These are phyloP conservation scores for Wallacemonas sp. DNA, from an alignment of 208 protist species.

Conservation along the genomic window DNA sequence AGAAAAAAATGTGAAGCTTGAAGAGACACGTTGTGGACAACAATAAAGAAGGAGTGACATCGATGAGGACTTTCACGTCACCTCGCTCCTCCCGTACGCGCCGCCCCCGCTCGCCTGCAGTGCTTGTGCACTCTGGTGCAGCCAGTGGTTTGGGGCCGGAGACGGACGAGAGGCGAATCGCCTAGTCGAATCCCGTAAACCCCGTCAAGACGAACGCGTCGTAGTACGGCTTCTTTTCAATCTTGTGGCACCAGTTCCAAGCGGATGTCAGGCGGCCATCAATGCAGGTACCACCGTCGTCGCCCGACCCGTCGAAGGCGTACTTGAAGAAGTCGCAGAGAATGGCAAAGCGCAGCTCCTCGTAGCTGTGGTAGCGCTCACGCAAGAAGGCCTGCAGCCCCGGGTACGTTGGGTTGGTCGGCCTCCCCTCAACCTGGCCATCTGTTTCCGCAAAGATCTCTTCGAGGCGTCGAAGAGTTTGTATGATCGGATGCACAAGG, in stretches of 20 bases:
- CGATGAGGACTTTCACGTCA: no score
- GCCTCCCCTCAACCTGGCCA: neutral
- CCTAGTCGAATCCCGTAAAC: slow-evolving; percentile 96
- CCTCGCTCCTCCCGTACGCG: no score
- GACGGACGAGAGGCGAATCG: neutral
- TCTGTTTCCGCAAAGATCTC: slow-evolving; percentile 58
- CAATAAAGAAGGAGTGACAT: no score
- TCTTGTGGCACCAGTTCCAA: slow-evolving; percentile 97
- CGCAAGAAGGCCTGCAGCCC: slow-evolving; percentile 74
- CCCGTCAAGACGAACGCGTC: slow-evolving; percentile 95
- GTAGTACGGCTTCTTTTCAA: slow-evolving; percentile 97
- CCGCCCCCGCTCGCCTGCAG: no score
- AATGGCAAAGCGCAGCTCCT: slow-evolving; percentile 76
- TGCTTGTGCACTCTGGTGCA: no score
- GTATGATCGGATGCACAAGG: slow-evolving; percentile 93
- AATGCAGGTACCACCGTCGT: slow-evolving; percentile 95
- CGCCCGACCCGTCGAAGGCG: slow-evolving; percentile 93
- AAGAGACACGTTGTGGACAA: no score
- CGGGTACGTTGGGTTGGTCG: slow-evolving; percentile 41
- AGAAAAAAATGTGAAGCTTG: no score
- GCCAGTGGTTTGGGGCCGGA: no score
- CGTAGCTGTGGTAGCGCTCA: slow-evolving; percentile 70
- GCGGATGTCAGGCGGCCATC: slow-evolving; percentile 97
- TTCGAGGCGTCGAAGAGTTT: slow-evolving; percentile 63
- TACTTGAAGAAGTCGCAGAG: slow-evolving; percentile 96